A percentile compares a stretch with the other conserved stretches of the same genome.
Evolutionary conservation across 1,284 basidiomycete species (phyloP).

Genomic region (Sutorius eximius): DNA sequence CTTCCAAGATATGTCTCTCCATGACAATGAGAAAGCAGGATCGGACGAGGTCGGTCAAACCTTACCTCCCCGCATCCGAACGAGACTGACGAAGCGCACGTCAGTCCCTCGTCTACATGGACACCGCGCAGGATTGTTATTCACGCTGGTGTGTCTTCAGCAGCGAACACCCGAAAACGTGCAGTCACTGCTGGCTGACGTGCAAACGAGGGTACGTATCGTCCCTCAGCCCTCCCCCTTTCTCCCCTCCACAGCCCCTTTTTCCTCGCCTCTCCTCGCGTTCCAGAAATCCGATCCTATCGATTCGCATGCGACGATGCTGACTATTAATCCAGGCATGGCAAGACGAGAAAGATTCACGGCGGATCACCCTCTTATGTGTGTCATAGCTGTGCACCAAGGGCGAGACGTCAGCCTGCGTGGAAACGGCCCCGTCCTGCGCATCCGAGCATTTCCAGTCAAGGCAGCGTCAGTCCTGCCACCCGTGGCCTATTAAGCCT

Average conservation of each 20-base stretch:
- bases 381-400: constrained; percentile 27
- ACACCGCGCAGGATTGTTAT: constrained; percentile 32
- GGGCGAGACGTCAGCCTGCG: constrained; percentile 18
- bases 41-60: constrained; percentile 18
- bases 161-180: constrained; percentile 27
- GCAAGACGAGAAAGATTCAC: constrained; percentile 27
- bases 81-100: background rate
- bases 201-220: constrained; percentile 27
- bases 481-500: constrained; percentile 10
- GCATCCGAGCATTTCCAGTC: constrained; percentile 2
- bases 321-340: constrained; percentile 18
- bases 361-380: constrained; percentile 32
- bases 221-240: no score
- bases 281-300: no score
- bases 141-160: constrained; percentile 32
- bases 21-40: constrained; percentile 18
- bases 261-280: no score
- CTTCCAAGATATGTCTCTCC: constrained; percentile 15
- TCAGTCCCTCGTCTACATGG: constrained; percentile 28
- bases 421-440: constrained; percentile 23
- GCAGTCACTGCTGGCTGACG: constrained; percentile 27
- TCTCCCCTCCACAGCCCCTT: background rate
- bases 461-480: background rate
- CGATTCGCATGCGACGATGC: background rate
- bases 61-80: background rate